These are phyloP conservation scores for Lolium perenne DNA, from an alignment of 176 grass and related monocot species.

Conservation along the genomic window DNA sequence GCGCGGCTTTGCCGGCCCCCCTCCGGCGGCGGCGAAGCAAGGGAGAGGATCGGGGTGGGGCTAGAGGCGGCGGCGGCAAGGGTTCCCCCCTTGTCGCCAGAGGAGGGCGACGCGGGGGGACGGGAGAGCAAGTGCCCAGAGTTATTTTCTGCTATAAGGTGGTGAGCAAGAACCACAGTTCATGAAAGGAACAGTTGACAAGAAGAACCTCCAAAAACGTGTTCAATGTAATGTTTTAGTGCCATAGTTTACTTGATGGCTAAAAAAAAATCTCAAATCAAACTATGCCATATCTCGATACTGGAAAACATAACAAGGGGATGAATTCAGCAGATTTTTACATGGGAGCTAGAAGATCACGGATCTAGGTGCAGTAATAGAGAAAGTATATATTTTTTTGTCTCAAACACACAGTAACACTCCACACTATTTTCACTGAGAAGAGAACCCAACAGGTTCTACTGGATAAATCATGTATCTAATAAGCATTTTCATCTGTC, in stretches of 20 bases:
- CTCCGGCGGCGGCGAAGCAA: no score
- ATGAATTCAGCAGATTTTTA: background rate
- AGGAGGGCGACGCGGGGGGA: no score
- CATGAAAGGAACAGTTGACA: background rate
- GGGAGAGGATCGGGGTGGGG: no score
- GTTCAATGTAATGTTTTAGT: background rate
- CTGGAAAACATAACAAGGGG: slow-evolving; percentile 3
- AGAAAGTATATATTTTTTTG: background rate
- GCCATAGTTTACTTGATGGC: background rate
- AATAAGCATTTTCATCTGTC: background rate
- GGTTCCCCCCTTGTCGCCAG: no score
- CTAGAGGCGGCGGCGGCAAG: no score
- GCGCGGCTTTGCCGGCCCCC: no score
- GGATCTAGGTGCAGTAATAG: background rate
- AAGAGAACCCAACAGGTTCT: background rate
- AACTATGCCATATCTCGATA: no score
- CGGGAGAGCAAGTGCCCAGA: slow-evolving; percentile 18
- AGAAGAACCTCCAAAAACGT: background rate
- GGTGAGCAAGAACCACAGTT: background rate
- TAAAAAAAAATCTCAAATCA: no score
- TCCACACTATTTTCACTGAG: background rate
- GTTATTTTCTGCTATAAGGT: slow-evolving; percentile 8
- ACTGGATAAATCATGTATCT: no score
- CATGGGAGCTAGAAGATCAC: slow-evolving; percentile 6
- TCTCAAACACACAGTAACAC: background rate